A percentile compares a stretch with the other conserved stretches of the same genome.
phyloP scores from a whole-genome alignment of 1,284 basidiomycete species.

The Ustilago nuda region DNA sequence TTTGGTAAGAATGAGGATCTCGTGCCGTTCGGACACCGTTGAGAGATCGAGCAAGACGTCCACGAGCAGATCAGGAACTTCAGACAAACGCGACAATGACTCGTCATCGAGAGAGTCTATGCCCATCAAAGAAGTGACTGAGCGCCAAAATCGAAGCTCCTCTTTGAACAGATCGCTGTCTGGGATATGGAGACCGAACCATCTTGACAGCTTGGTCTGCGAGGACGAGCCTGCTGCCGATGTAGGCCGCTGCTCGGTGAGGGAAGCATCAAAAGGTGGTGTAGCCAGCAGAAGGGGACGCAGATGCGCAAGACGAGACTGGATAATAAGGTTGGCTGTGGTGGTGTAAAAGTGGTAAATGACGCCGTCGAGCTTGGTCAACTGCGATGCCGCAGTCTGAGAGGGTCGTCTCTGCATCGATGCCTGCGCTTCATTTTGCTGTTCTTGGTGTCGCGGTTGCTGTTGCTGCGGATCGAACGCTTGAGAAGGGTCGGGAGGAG shows the following conservation, averaged over 20 bases:
- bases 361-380: slow-evolving; percentile 53
- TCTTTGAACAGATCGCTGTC: slow-evolving; percentile 67
- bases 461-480: slow-evolving; percentile 17
- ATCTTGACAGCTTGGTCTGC: slow-evolving; percentile 38
- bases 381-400: slow-evolving; percentile 25
- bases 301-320: slow-evolving; percentile 61
- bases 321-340: slow-evolving; percentile 66
- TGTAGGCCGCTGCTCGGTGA: slow-evolving; percentile 6
- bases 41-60: slow-evolving; percentile 68
- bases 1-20: slow-evolving; percentile 20
- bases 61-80: slow-evolving; percentile 66
- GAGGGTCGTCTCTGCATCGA: slow-evolving; percentile 18
- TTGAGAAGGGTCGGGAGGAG: slow-evolving; percentile 17
- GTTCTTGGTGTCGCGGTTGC: slow-evolving; percentile 2
- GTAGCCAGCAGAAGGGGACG: slow-evolving; percentile 26
- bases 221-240: slow-evolving; percentile 12
- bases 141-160: slow-evolving; percentile 68
- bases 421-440: slow-evolving; percentile 20
- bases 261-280: slow-evolving; percentile 17
- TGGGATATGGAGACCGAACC: slow-evolving; percentile 70
- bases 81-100: background rate
- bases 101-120: slow-evolving; percentile 7
- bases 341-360: slow-evolving; percentile 69
- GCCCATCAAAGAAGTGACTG: slow-evolving; percentile 36
- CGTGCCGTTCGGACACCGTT: slow-evolving; percentile 23